phyloP scores from a whole-genome alignment of 768 basidiomycete genomes.

The Suillus paluster region DNA sequence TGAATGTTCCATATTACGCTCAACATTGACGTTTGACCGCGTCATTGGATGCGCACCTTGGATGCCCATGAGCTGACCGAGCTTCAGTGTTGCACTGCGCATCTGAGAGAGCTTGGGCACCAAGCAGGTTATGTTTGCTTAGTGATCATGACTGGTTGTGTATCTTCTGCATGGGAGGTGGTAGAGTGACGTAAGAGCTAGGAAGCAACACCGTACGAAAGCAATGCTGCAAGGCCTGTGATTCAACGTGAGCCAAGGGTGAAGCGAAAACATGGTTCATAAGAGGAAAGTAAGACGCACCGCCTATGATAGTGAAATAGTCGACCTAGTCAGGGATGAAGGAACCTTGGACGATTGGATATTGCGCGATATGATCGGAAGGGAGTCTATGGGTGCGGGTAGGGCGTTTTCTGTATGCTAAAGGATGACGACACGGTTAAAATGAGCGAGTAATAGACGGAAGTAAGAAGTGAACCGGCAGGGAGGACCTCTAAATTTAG shows the following conservation, averaged over 20 bases:
- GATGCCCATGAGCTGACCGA: constrained; percentile 97
- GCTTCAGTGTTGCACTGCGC: constrained; percentile 94
- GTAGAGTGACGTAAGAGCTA: constrained; percentile 80
- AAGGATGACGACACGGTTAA: neutral
- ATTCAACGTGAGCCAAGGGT: neutral
- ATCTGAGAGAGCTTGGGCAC: constrained; percentile 94
- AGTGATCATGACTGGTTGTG: constrained; percentile 76
- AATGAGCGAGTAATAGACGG: neutral
- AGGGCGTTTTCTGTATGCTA: neutral
- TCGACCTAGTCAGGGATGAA: constrained; percentile 84
- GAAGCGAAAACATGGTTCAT: neutral
- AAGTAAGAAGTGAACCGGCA: neutral
- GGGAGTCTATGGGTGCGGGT: constrained; percentile 47
- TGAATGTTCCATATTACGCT: no score
- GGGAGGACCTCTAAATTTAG: neutral
- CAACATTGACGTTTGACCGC: no score
- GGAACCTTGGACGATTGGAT: constrained; percentile 88
- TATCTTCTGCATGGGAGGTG: constrained; percentile 35
- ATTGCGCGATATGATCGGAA: constrained; percentile 36
- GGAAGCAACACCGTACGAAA: constrained; percentile 87
- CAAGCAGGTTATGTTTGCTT: constrained; percentile 87
- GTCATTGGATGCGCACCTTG: constrained; percentile 67
- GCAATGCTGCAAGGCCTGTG: constrained; percentile 85
- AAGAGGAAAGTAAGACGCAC: constrained; percentile 44
- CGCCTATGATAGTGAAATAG: constrained; percentile 96